phyloP scores from a whole-genome alignment of 2,329 filamentous ascomycete genomes.

The Phoma herbarum region DNA sequence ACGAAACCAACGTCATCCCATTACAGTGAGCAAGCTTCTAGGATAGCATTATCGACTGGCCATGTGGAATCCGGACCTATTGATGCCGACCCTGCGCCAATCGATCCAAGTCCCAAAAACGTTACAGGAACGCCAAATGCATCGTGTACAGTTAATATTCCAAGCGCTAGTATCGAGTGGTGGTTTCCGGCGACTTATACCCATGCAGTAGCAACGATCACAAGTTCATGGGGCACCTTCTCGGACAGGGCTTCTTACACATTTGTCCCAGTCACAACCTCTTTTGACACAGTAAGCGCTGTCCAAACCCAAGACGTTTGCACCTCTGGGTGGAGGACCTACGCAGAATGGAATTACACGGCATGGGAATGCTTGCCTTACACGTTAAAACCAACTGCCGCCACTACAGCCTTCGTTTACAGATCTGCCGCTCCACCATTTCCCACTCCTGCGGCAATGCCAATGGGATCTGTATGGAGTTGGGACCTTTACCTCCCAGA shows the following conservation, averaged over 20 bases:
- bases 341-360: constrained; percentile 33
- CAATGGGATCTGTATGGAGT: constrained; percentile 18
- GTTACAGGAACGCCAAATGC: constrained; percentile 18
- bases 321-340: constrained; percentile 33
- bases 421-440: constrained; percentile 34
- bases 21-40: not conserved
- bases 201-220: constrained; percentile 33
- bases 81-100: not conserved
- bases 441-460: constrained; percentile 35
- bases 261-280: constrained; percentile 31
- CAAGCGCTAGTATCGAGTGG: constrained; percentile 45
- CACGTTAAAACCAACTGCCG: constrained; percentile 43
- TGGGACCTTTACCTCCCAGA: constrained; percentile 29
- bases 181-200: constrained; percentile 46
- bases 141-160: constrained; percentile 47
- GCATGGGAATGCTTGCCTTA: constrained; percentile 37
- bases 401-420: constrained; percentile 41
- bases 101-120: not conserved
- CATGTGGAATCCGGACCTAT: not conserved
- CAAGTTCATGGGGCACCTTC: constrained; percentile 27
- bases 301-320: constrained; percentile 34
- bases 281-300: constrained; percentile 40
- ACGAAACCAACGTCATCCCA: not conserved
- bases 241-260: constrained; percentile 30
- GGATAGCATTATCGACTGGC: not conserved